Base-by-base conservation (phyloP, 345 rosid genomes). In the Carallia pectinifolia region DNA sequence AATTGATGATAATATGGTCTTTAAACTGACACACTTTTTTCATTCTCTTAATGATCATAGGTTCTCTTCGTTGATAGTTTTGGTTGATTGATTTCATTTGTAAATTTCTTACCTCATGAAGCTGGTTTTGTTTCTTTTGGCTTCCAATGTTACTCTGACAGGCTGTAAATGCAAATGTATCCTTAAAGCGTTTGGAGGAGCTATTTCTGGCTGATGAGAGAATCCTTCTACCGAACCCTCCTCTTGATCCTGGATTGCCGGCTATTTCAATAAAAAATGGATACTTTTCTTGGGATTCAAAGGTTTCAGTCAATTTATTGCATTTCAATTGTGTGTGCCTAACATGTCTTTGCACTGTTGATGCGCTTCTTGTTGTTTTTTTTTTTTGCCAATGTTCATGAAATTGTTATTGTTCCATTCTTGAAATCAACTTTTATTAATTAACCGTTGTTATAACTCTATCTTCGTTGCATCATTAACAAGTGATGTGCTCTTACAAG, bases 81-180 rank as follows among this genome's bases (percentile, higher is more conserved):
- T 4, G 12, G 50, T 44, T 70, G 64, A 58, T 48, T 67, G 33
- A 53, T 68, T 44, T 44, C 50, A 44, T 44, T 44, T 44, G 50
- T 12, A 13, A 4, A 44, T 2, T 44, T 44, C 50, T 44, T 38
- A 23, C 31, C 27, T 40, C 17, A 13, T 29, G 19, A 53, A 53
- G 38, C 67, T 76, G 67, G 40, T 67, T 59, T 34, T 36, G 44
- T 71, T 48, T 69, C 55, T 47, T 58, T 72, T 61, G 44, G 62
- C 67, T 66, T 63, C 70, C 79, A 53, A 75, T 70, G 67, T 70
- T 66, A 17, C 23, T 75, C 70, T 67, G 33, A 65, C 81, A 95
- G 98, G 86, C 80, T 36, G 99, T 90, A 71, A 92, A 92, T 79
- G 99, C 99, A 65, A 89, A 90, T 82, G 99, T 95, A 62, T 95